A percentile compares a stretch with the other conserved stretches of the same genome.
Conservation (phyloP, 805 yeast genomes). For the Kluyveromyces aestuarii region DNA sequence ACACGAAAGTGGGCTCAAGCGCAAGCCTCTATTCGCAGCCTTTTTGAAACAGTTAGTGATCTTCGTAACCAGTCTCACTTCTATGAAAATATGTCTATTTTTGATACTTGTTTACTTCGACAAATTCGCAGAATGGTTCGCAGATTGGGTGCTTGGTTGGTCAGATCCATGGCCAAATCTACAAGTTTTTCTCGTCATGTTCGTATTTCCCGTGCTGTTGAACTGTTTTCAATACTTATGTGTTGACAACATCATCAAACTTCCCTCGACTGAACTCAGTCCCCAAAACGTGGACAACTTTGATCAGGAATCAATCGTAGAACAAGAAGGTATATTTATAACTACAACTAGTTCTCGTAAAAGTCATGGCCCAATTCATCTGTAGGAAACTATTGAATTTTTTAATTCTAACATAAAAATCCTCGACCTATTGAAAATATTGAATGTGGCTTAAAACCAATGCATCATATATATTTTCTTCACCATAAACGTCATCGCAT, state of each 20-base stretch:
- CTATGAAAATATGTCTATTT: constrained; percentile 55
- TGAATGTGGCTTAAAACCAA: neutral
- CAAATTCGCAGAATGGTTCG: constrained; percentile 62
- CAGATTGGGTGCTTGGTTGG: constrained; percentile 74
- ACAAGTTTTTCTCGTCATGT: constrained; percentile 81
- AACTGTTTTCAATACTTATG: constrained; percentile 66
- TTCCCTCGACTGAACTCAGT: constrained; percentile 29
- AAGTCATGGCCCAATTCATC: neutral
- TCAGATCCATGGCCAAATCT: constrained; percentile 69
- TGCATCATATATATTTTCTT: neutral
- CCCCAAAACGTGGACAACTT: constrained; percentile 21
- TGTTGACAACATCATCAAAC: constrained; percentile 65
- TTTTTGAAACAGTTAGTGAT: constrained; percentile 64
- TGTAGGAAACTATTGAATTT: too few relatives aligned
- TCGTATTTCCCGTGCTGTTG: constrained; percentile 66
- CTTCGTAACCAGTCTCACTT: constrained; percentile 52
- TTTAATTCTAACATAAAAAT: too few relatives aligned
- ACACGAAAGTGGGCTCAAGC: constrained; percentile 35
- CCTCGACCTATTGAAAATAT: too few relatives aligned
- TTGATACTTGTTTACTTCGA: constrained; percentile 56
- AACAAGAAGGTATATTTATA: constrained; percentile 1
- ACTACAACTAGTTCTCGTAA: neutral
- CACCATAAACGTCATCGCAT: neutral
- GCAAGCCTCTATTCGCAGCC: constrained; percentile 47
- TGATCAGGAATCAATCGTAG: constrained; percentile 16